Evolutionary conservation across 331 rosid genomes (phyloP), one percentile per base, ranked within the genome.

Genomic region (Rhamnella rubrinervis): DNA sequence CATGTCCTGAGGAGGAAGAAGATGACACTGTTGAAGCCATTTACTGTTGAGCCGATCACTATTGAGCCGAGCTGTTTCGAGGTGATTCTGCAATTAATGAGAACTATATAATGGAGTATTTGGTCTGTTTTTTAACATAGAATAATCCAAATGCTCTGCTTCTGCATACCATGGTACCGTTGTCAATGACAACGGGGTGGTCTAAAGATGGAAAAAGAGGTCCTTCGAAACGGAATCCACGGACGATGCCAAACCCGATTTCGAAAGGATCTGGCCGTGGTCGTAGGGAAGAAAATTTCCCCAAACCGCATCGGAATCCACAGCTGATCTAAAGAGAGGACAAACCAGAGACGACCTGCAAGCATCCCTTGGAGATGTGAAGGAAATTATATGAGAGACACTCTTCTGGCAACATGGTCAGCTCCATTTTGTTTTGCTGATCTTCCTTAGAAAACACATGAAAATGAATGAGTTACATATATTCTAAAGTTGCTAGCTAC

Each of bases 281-380:
- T 62, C 67, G 2, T 13, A 37, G 6, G 77, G 82, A 20, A 77
- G 59, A 60, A 77, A 53, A 18, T 31, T 53, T 10, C 71, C 66
- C 81, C 77, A 71, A 37, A 66, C 73, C 38, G 31, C 25, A 53
- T 71, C 72, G 2, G 74, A 77, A 63, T 56, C 50, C 2, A 56
- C 57, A 28, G 47, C 70, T 0, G 17, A 14, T 55, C 11, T 52
- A 26, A 66, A 60, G 7, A 21, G 9, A 49, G 18, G 67, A 66
- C 61, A 66, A 3, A 71, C 70, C 18, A 49, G 7, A 6, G 70
- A 51, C 1, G 37, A 71, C 16, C 65, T 59, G 61, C 77, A 77
- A 0, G 81, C 81, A 28, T 71, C 77, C 6, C 25, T 46, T 20
- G 77, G 70, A 1, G 74, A 19, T 16, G 81, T 59, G 5, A 19